Evolutionary conservation across 495 filamentous ascomycete genomes (phyloP).

Genomic region (Articulospora tetracladia): DNA sequence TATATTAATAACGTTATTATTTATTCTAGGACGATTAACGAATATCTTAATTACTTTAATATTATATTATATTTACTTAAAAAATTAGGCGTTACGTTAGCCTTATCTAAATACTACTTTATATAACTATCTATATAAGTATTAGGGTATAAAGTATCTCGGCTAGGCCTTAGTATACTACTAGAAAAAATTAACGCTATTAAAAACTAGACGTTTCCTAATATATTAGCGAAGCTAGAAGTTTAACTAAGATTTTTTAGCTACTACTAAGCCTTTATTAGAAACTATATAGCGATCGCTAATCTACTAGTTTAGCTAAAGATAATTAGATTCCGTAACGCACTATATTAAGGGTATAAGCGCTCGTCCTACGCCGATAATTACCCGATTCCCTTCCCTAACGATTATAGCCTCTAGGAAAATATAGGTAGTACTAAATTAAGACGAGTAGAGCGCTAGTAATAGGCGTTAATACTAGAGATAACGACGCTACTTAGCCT

Average conservation of each 20-base stretch:
- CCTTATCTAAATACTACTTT: background rate
- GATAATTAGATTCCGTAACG: background rate
- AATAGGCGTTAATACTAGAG: background rate
- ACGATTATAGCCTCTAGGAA: background rate
- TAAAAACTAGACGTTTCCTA: background rate
- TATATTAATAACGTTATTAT: slow-evolving; percentile 1
- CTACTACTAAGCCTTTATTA: background rate
- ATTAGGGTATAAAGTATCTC: background rate
- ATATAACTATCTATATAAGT: slow-evolving; percentile 1
- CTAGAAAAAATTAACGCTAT: background rate
- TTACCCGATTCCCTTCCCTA: background rate
- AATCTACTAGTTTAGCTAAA: background rate
- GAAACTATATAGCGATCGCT: background rate
- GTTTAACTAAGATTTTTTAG: background rate
- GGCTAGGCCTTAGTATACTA: background rate
- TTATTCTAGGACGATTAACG: background rate
- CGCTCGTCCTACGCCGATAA: background rate
- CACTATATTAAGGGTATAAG: background rate
- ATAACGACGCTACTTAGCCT: background rate
- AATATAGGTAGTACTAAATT: background rate
- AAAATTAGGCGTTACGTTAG: background rate
- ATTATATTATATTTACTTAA: background rate
- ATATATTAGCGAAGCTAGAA: background rate
- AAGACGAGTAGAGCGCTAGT: background rate
- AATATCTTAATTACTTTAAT: background rate